Conservation (phyloP, 1,139 yeast genomes). For the Sugiyamaella castrensis region DNA sequence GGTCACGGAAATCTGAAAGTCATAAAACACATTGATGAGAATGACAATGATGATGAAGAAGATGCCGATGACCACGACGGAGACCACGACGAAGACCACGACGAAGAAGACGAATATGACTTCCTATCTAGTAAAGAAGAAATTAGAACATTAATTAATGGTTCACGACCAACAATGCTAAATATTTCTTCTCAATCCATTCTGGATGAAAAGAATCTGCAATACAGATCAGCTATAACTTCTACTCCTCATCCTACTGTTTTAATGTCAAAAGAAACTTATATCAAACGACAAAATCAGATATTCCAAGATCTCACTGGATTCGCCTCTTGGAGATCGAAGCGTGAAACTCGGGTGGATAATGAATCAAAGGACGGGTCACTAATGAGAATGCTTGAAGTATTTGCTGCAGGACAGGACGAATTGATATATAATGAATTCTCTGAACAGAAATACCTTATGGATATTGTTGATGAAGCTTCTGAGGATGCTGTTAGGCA, state of each 20-base stretch:
- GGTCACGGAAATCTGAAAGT: neutral
- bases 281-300: conserved; percentile 22
- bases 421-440: conserved; percentile 24
- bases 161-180: neutral
- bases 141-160: neutral
- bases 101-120: neutral
- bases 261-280: conserved; percentile 24
- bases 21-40: neutral
- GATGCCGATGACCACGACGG: neutral
- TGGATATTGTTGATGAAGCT: conserved; percentile 13
- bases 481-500: conserved; percentile 6
- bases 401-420: conserved; percentile 24
- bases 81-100: neutral
- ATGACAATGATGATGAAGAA: neutral
- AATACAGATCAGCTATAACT: neutral
- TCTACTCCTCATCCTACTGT: conserved; percentile 4
- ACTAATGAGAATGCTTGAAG: conserved; percentile 19
- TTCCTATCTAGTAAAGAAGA: no score
- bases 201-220: conserved; percentile 3
- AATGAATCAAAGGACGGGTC: conserved; percentile 11
- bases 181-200: neutral
- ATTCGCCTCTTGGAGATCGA: conserved; percentile 19
- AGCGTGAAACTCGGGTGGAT: conserved; percentile 13
- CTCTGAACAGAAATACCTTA: conserved; percentile 14
- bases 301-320: conserved; percentile 25